Percentiles rank a stretch among this genome's conserved stretches.
Evolutionary conservation across 805 yeast species (phyloP).

Genomic region (Wickerhamomyces queroliae): DNA sequence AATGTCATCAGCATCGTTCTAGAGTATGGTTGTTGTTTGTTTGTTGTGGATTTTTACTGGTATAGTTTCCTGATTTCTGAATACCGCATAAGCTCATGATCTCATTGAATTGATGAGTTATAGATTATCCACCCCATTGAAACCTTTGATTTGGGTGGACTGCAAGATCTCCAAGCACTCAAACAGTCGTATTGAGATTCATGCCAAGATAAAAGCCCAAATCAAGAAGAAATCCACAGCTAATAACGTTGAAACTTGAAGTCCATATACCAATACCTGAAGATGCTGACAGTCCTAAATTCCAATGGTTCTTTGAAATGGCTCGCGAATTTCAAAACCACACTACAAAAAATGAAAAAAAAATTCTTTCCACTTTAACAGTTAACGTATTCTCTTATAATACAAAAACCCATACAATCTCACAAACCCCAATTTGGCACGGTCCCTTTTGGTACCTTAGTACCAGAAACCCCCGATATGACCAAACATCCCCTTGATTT

Average conservation of each 20-base stretch:
- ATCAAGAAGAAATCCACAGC: constrained; percentile 87
- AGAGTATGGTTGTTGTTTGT: too few relatives aligned
- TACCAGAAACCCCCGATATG: background rate
- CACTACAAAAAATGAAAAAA: too few relatives aligned
- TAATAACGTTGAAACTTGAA: constrained; percentile 81
- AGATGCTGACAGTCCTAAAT: constrained; percentile 93
- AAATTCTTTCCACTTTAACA: too few relatives aligned
- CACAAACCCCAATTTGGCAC: background rate
- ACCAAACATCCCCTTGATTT: constrained; percentile 12
- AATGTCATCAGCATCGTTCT: too few relatives aligned
- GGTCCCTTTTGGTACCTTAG: too few relatives aligned
- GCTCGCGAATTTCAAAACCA: constrained; percentile 33
- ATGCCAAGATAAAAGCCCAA: constrained; percentile 77
- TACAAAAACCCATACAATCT: background rate
- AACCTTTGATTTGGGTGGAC: constrained; percentile 86
- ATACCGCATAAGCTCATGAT: too few relatives aligned
- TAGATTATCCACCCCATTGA: constrained; percentile 71
- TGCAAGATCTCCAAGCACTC: constrained; percentile 78
- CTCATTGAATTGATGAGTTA: constrained; percentile 88
- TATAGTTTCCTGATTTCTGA: too few relatives aligned
- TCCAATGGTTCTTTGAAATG: constrained; percentile 77
- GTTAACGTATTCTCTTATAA: background rate
- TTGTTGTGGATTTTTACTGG: too few relatives aligned
- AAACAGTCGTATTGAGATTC: constrained; percentile 80
- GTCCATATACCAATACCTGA: constrained; percentile 93